These are phyloP conservation scores for Exserohilum rostratum DNA, from an alignment of 2,329 filamentous ascomycete species.

Conservation along the genomic window DNA sequence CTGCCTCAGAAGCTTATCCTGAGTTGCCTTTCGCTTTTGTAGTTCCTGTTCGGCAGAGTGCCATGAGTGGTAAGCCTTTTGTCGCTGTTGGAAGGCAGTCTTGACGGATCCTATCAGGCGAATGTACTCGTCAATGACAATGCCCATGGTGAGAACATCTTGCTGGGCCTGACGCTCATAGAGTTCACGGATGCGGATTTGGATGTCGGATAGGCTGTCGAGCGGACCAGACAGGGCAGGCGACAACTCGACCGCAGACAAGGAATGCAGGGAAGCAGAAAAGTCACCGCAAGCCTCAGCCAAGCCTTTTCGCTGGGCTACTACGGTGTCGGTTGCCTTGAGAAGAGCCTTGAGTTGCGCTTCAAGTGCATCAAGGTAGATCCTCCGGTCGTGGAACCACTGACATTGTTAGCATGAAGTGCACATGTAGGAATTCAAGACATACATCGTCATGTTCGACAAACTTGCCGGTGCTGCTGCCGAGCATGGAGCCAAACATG, in stretches of 20 bases:
- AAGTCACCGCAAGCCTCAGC: slow-evolving; percentile 94
- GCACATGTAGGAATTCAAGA: slow-evolving; percentile 16
- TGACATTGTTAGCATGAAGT: slow-evolving; percentile 44
- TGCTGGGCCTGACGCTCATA: slow-evolving; percentile 98
- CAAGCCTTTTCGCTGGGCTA: slow-evolving; percentile 88
- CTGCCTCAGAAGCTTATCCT: slow-evolving; percentile 94
- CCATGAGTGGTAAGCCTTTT: slow-evolving; percentile 96
- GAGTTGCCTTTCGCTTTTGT: slow-evolving; percentile 83
- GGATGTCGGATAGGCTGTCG: slow-evolving; percentile 89
- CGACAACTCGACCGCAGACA: slow-evolving; percentile 91
- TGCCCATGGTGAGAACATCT: slow-evolving; percentile 92
- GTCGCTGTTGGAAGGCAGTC: slow-evolving; percentile 86
- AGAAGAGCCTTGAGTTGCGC: slow-evolving; percentile 87
- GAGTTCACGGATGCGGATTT: slow-evolving; percentile 90
- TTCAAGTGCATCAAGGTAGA: slow-evolving; percentile 93
- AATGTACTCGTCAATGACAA: slow-evolving; percentile 98
- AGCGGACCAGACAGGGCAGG: slow-evolving; percentile 85
- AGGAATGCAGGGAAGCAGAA: slow-evolving; percentile 86
- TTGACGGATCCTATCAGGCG: slow-evolving; percentile 94
- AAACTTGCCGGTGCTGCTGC: slow-evolving; percentile 78
- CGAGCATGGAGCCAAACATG: slow-evolving; percentile 84
- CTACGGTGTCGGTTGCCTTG: slow-evolving; percentile 93
- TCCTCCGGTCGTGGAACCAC: slow-evolving; percentile 97
- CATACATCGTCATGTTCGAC: slow-evolving; percentile 94
- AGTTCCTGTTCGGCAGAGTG: slow-evolving; percentile 88